phyloP scores from a whole-genome alignment of 2,329 filamentous ascomycete genomes.

The Albifimbria verrucaria region DNA sequence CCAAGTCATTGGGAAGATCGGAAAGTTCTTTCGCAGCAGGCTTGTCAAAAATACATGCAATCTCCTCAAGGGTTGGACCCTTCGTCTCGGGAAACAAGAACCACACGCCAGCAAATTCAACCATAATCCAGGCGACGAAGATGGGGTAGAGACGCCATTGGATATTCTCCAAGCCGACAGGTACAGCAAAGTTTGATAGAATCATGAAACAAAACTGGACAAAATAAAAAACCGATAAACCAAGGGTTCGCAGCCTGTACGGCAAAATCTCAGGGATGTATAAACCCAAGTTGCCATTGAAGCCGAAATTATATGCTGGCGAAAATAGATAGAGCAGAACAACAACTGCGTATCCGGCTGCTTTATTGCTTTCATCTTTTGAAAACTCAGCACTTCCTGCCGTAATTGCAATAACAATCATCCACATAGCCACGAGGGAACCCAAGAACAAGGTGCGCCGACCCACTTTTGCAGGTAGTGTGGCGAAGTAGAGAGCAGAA shows the following conservation, averaged over 20 bases:
- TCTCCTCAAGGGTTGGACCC: slow-evolving; percentile 45
- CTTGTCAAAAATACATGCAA: slow-evolving; percentile 23
- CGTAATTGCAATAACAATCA: slow-evolving; percentile 10
- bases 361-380: slow-evolving; percentile 8
- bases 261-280: slow-evolving; percentile 32
- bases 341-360: slow-evolving; percentile 20
- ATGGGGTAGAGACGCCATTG: slow-evolving; percentile 4
- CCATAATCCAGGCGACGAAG: slow-evolving; percentile 3
- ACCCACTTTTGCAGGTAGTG: neutral
- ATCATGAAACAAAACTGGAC: neutral
- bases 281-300: slow-evolving; percentile 10
- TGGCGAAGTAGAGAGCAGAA: neutral
- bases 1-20: neutral
- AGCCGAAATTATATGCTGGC: slow-evolving; percentile 13
- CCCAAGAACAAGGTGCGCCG: neutral
- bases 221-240: neutral
- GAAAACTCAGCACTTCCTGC: slow-evolving; percentile 13
- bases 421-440: slow-evolving; percentile 11
- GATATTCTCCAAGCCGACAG: slow-evolving; percentile 5
- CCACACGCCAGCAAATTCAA: slow-evolving; percentile 15
- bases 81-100: slow-evolving; percentile 30
- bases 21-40: neutral
- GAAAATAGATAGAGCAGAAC: slow-evolving; percentile 30
- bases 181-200: slow-evolving; percentile 6
- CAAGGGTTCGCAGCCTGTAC: slow-evolving; percentile 19